A percentile compares a stretch with the other conserved stretches of the same genome.
Conservation (phyloP, 345 rosid genomes). For the Sapria himalayana region DNA sequence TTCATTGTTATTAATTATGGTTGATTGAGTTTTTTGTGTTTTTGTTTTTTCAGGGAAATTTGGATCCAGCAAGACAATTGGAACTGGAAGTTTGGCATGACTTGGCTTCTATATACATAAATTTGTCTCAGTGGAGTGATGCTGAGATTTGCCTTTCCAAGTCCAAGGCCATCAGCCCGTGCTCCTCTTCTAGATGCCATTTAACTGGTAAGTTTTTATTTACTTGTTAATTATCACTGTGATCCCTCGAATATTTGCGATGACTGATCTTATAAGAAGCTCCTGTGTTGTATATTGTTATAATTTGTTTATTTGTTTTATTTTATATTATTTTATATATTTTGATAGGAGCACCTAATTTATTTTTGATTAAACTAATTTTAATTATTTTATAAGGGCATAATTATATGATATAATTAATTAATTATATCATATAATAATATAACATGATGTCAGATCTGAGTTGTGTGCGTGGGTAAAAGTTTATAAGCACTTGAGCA, state of each 20-base stretch:
- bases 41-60: constrained; percentile 20
- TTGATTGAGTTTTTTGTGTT: no score
- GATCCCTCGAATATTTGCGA: no score
- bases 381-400: not conserved
- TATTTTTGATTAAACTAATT: not conserved
- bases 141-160: constrained; percentile 67
- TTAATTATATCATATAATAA: no score
- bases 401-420: no score
- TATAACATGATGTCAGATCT: no score
- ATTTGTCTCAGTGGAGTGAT: constrained; percentile 43
- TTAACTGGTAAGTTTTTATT: constrained; percentile 19
- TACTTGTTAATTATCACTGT: no score
- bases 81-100: constrained; percentile 68
- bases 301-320: not conserved
- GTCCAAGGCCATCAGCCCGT: constrained; percentile 30
- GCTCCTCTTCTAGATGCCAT: constrained; percentile 36
- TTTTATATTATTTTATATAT: not conserved
- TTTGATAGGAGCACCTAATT: not conserved
- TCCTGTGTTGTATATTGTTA: not conserved
- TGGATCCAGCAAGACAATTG: constrained; percentile 19
- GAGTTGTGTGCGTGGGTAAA: no score
- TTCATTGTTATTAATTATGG: no score
- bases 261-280: not conserved
- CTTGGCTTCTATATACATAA: constrained; percentile 40
- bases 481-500: no score